Conservation (phyloP, 140 eudicot genomes). For the Flaveria floridana region DNA sequence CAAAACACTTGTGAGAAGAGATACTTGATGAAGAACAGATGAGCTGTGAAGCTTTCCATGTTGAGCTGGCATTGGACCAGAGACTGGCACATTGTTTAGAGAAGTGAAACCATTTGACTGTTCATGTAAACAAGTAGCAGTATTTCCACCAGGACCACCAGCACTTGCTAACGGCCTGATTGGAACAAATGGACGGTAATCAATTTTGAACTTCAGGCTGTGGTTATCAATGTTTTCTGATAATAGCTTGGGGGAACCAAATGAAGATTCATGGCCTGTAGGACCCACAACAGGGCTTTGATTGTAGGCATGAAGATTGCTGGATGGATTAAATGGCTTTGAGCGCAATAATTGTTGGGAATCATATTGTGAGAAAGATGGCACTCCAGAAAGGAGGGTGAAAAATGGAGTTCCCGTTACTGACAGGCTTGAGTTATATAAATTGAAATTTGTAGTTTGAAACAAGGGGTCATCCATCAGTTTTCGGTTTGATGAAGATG, state of each 20-base stretch:
- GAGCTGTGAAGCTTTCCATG: slow-evolving; percentile 35
- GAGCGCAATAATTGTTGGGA: slow-evolving; percentile 37
- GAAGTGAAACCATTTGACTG: slow-evolving; percentile 33
- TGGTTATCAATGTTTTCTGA: slow-evolving; percentile 34
- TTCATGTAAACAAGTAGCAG: slow-evolving; percentile 34
- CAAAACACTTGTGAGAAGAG: slow-evolving; percentile 39
- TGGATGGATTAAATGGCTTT: slow-evolving; percentile 38
- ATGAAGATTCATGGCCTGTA: slow-evolving; percentile 38
- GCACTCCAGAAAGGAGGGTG: slow-evolving; percentile 61
- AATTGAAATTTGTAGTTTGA: slow-evolving; percentile 36
- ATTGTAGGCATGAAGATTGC: slow-evolving; percentile 24
- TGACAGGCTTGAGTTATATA: slow-evolving; percentile 40
- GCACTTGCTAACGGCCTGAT: slow-evolving; percentile 27
- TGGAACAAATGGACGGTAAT: slow-evolving; percentile 32
- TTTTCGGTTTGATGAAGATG: slow-evolving; percentile 36
- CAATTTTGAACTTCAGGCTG: slow-evolving; percentile 31
- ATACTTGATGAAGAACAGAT: slow-evolving; percentile 24
- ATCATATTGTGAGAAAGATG: slow-evolving; percentile 40
- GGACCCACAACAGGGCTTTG: slow-evolving; percentile 30
- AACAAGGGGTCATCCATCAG: slow-evolving; percentile 36
- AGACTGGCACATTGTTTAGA: slow-evolving; percentile 24
- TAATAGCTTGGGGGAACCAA: slow-evolving; percentile 30
- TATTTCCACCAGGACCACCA: slow-evolving; percentile 25
- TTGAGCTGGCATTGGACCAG: slow-evolving; percentile 37
- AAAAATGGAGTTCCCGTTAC: slow-evolving; percentile 50